Evolutionary conservation across 2,329 filamentous ascomycete genomes (phyloP).

Genomic region (Scopulariopsis brevicaulis): DNA sequence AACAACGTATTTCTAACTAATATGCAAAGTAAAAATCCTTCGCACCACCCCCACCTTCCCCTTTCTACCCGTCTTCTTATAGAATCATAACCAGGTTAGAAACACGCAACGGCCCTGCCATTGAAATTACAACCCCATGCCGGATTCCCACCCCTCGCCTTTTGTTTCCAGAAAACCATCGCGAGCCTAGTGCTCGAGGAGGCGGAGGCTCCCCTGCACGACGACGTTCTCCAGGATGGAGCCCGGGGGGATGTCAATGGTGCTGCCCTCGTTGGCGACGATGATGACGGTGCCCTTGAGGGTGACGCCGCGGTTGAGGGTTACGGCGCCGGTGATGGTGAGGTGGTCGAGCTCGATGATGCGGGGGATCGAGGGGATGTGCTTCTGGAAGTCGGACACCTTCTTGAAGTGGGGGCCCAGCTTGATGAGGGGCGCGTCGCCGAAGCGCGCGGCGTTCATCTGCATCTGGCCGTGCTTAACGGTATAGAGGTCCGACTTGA

Average conservation of each 20-base stretch:
- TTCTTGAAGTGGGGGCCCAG: constrained; percentile 99
- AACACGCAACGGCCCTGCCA: not conserved
- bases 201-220: constrained; percentile 85
- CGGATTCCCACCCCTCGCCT: not conserved
- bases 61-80: not conserved
- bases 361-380: constrained; percentile 78
- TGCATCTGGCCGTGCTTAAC: constrained; percentile 97
- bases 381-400: constrained; percentile 91
- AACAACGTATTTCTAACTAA: not conserved
- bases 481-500: constrained; percentile 98
- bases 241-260: constrained; percentile 93
- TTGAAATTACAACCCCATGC: not conserved
- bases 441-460: constrained; percentile 94
- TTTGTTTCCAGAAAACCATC: not conserved
- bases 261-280: constrained; percentile 93
- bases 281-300: constrained; percentile 99
- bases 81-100: not conserved
- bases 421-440: constrained; percentile 96
- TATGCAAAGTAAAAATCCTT: not conserved
- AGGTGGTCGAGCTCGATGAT: constrained; percentile 89
- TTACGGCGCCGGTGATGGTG: constrained; percentile 95
- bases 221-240: constrained; percentile 98
- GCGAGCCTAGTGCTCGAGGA: constrained; percentile 48
- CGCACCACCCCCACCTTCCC: not conserved
- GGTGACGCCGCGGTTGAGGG: constrained; percentile 88